Conservation (phyloP, 345 rosid species). For the Eucalyptus coolabah region DNA sequence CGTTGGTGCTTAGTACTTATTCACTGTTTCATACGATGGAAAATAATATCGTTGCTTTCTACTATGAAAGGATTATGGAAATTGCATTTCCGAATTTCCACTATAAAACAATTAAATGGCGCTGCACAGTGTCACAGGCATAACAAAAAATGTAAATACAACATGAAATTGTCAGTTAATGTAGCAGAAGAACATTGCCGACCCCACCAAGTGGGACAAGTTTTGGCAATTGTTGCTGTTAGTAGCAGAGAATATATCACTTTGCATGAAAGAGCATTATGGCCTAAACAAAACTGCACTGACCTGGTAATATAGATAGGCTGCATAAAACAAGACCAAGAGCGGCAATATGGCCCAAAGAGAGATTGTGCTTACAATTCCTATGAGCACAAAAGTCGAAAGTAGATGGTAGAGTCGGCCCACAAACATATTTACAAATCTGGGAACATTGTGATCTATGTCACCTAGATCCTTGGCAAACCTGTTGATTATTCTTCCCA, state of each 20-base stretch:
- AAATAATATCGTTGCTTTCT: background rate
- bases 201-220: background rate
- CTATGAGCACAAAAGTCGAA: constrained; percentile 83
- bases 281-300: background rate
- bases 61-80: background rate
- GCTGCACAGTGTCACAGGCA: background rate
- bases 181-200: background rate
- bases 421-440: constrained; percentile 54
- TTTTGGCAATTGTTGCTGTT: background rate
- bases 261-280: background rate
- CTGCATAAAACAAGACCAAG: constrained; percentile 76
- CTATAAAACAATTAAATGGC: background rate
- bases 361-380: constrained; percentile 80
- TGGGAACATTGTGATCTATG: constrained; percentile 74
- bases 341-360: constrained; percentile 95
- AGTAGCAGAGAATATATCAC: background rate
- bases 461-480: constrained; percentile 92
- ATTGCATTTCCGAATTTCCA: background rate
- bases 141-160: background rate
- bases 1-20: background rate
- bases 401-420: constrained; percentile 75
- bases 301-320: constrained; percentile 96
- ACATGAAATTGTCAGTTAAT: background rate
- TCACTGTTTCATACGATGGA: background rate
- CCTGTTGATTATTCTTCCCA: constrained; percentile 85